These are phyloP conservation scores for Trypanosoma melophagium DNA, from an alignment of 208 protist genomes.

Conservation along the genomic window DNA sequence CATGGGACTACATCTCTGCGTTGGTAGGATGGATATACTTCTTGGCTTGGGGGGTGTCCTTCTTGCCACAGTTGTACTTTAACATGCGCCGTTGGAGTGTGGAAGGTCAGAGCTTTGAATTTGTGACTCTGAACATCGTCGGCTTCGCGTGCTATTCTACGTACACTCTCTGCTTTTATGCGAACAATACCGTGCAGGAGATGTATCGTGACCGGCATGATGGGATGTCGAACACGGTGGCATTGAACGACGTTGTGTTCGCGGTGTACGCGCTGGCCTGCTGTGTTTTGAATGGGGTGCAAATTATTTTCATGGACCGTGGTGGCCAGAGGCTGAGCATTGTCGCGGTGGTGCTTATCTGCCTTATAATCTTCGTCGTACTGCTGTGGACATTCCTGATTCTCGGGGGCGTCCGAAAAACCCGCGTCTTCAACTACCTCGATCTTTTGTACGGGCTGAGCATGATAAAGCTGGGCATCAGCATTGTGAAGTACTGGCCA, in stretches of 20 bases:
- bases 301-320: constrained; percentile 46
- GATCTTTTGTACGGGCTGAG: constrained; percentile 43
- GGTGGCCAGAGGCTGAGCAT: constrained; percentile 34
- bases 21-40: constrained; percentile 75
- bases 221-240: constrained; percentile 38
- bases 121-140: constrained; percentile 55
- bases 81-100: constrained; percentile 56
- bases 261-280: constrained; percentile 51
- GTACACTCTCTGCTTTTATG: constrained; percentile 58
- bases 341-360: constrained; percentile 20
- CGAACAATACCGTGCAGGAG: constrained; percentile 32
- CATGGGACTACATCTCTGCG: constrained; percentile 39
- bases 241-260: constrained; percentile 72
- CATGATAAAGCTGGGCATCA: constrained; percentile 56
- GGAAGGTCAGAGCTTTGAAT: constrained; percentile 70
- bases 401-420: constrained; percentile 7
- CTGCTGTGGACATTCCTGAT: constrained; percentile 22
- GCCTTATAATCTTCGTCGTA: constrained; percentile 12
- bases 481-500: constrained; percentile 66
- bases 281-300: constrained; percentile 42
- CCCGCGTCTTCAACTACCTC: constrained; percentile 27
- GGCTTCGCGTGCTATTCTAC: constrained; percentile 58
- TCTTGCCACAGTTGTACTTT: constrained; percentile 64
- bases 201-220: constrained; percentile 38
- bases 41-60: constrained; percentile 62